Evolutionary conservation across 2,329 filamentous ascomycete genomes (phyloP).

Genomic region (Phialophora macrospora): DNA sequence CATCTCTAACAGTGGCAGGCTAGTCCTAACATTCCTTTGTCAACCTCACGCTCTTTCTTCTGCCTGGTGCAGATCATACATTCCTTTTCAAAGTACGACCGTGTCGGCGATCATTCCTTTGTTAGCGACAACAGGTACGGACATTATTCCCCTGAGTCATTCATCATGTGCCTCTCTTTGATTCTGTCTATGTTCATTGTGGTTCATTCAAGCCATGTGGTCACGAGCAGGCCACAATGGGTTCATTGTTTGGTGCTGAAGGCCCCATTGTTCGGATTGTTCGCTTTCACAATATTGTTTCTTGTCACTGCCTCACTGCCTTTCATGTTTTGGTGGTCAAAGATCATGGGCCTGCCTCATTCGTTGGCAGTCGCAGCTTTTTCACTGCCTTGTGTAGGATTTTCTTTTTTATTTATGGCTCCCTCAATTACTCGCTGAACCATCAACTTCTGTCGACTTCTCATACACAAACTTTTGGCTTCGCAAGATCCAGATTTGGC

Average conservation of each 20-base stretch:
- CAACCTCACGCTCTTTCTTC: constrained; percentile 31
- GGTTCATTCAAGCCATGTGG: neutral
- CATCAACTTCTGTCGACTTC: neutral
- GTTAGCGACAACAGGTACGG: constrained; percentile 19
- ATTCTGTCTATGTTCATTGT: neutral
- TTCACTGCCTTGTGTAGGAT: neutral
- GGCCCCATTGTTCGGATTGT: neutral
- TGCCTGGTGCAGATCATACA: constrained; percentile 38
- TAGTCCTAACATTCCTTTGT: constrained; percentile 35
- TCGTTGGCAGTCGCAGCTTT: neutral
- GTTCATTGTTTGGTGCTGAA: neutral
- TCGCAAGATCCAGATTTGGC: neutral
- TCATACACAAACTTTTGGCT: neutral
- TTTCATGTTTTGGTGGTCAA: neutral
- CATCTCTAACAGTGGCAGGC: constrained; percentile 26
- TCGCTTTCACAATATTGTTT: neutral
- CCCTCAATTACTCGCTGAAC: neutral
- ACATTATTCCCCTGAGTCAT: neutral
- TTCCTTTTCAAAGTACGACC: constrained; percentile 25
- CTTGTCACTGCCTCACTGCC: constrained; percentile 1
- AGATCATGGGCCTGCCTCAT: neutral
- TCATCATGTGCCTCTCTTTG: neutral
- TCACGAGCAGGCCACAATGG: neutral
- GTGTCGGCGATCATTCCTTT: constrained; percentile 18
- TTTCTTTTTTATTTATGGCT: neutral